phyloP scores from a whole-genome alignment of 2,329 filamentous ascomycete genomes.

The Ophioceras dolichostomum region DNA sequence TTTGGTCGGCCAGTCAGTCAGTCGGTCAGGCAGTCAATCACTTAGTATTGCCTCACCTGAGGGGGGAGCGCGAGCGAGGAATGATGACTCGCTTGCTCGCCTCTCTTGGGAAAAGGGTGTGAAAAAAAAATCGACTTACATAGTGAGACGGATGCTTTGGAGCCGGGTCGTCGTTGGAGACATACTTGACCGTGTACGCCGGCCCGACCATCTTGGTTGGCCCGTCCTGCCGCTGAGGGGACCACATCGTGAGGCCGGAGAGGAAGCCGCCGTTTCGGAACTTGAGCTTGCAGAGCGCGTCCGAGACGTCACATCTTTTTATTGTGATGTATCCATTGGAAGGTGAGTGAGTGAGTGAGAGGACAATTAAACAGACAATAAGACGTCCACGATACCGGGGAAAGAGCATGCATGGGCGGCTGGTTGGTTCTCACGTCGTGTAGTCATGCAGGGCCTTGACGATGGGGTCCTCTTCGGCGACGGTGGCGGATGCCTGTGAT shows the following conservation, averaged over 20 bases:
- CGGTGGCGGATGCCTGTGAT: no score
- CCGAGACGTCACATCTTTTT: constrained; percentile 34
- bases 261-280: constrained; percentile 39
- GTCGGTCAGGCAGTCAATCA: neutral
- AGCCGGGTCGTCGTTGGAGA: constrained; percentile 28
- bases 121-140: constrained; percentile 16
- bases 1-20: neutral
- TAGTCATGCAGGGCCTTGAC: constrained; percentile 18
- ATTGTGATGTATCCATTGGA: no score
- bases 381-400: neutral
- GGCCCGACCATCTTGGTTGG: constrained; percentile 39
- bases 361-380: no score
- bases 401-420: neutral
- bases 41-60: neutral
- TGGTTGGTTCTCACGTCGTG: constrained; percentile 17
- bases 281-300: constrained; percentile 37
- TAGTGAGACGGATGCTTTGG: constrained; percentile 34
- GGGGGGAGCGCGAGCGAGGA: no score
- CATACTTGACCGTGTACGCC: constrained; percentile 42
- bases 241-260: constrained; percentile 40
- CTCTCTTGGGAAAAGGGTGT: neutral
- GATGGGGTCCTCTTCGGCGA: constrained; percentile 12
- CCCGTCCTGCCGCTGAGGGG: constrained; percentile 35
- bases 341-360: no score
- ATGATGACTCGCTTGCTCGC: no score